These are phyloP conservation scores for Apiotrichum sp. DNA, from an alignment of 1,284 basidiomycete species.

Conservation along the genomic window DNA sequence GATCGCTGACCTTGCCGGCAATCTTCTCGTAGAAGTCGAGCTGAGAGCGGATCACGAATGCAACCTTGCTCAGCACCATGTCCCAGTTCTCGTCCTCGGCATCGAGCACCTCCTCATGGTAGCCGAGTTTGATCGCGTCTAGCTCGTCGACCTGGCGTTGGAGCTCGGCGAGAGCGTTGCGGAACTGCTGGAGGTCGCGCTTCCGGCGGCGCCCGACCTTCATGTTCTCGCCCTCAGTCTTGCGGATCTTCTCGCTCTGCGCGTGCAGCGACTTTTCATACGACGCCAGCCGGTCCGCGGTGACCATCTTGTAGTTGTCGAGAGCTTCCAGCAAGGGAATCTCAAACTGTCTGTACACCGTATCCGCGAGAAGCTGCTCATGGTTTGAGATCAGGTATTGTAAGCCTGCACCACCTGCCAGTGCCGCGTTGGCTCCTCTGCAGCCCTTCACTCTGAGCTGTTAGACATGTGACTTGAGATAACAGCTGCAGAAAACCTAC, in stretches of 20 bases:
- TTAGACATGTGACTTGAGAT: background rate
- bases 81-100: slow-evolving; percentile 90
- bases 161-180: slow-evolving; percentile 71
- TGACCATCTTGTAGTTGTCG: slow-evolving; percentile 59
- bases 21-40: slow-evolving; percentile 48
- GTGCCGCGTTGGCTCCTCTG: slow-evolving; percentile 42
- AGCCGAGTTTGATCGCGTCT: slow-evolving; percentile 48
- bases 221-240: slow-evolving; percentile 84
- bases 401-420: slow-evolving; percentile 73
- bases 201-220: slow-evolving; percentile 61
- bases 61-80: slow-evolving; percentile 72
- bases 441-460: slow-evolving; percentile 42
- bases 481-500: slow-evolving; percentile 49
- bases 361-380: slow-evolving; percentile 80
- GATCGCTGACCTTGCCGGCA: slow-evolving; percentile 72
- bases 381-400: slow-evolving; percentile 90
- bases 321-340: slow-evolving; percentile 77
- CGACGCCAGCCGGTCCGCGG: slow-evolving; percentile 62
- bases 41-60: slow-evolving; percentile 43
- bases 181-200: slow-evolving; percentile 77
- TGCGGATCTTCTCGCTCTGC: slow-evolving; percentile 75
- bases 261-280: slow-evolving; percentile 74
- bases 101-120: slow-evolving; percentile 66
- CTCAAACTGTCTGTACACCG: slow-evolving; percentile 83
- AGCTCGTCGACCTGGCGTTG: slow-evolving; percentile 68